Evolutionary conservation across 257 asterid genomes (phyloP), one percentile per base, ranked within the genome.

Genomic region (Nicotiana attenuata): DNA sequence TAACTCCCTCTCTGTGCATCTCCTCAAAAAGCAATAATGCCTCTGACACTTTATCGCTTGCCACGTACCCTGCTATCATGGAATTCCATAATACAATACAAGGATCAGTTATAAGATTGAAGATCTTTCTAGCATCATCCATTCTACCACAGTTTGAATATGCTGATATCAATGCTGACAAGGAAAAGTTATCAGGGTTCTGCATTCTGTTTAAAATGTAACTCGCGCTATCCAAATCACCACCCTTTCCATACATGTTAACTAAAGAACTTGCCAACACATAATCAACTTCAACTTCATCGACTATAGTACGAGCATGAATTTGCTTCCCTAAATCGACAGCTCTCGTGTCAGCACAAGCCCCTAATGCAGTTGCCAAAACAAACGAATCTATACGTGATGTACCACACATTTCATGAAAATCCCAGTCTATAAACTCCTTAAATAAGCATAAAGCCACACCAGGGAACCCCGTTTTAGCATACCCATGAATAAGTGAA

Each of bases 211-310:
- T 80, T 80, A 91, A 71, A 65, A 92, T 69, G 31, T 84, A 75
- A 8, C 80, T 65, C 0, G 97, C 98, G 73, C 83, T 83, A 76
- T 87, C 91, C 87, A 93, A 85, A 86, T 92, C 93, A 38, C 91
- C 88, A 85, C 97, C 87, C 77, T 95, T 93, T 17, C 88, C 95
- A 75, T 93, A 92, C 97, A 95, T 88, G 82, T 93, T 91, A 77
- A 92, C 92, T 22, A 95, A 92, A 24, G 97, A 90, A 82, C 99
- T 92, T 64, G 84, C 86, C 77, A 95, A 80, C 79, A 92, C 91
- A 1, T 91, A 87, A 88, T 95, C 98, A 63, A 87, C 81, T 65
- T 91, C 91, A 67, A 92, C 89, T 65, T 77, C 78, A 56, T 84
- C 89, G 26, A 84, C 82, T 56, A 92, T 78, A 90, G 91, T 86